phyloP scores from a whole-genome alignment of 1,284 basidiomycete genomes.

The Microbotryum violaceum region DNA sequence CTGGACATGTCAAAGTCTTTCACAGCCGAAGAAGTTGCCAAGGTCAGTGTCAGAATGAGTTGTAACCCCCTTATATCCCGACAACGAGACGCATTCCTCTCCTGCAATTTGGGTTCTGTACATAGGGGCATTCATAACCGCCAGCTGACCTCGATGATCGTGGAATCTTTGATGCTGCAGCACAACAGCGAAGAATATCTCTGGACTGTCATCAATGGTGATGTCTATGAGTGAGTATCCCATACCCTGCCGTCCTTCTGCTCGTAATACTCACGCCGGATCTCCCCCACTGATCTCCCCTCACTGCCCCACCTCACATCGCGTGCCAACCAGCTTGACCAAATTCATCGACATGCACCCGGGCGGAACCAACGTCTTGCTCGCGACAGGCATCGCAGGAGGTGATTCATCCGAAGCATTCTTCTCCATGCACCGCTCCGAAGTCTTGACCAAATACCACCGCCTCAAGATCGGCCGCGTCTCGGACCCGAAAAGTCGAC shows the following conservation, averaged over 20 bases:
- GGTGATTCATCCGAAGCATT: slow-evolving; percentile 26
- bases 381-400: slow-evolving; percentile 21
- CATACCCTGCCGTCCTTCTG: neutral
- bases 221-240: neutral
- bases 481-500: slow-evolving; percentile 10
- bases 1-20: neutral
- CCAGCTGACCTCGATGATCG: no score
- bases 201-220: slow-evolving; percentile 4
- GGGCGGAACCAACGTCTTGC: slow-evolving; percentile 65
- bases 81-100: no score
- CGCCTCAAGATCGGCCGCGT: slow-evolving; percentile 18
- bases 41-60: no score
- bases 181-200: slow-evolving; percentile 4
- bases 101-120: no score
- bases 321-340: slow-evolving; percentile 44
- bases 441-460: slow-evolving; percentile 21
- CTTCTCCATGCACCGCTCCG: slow-evolving; percentile 26
- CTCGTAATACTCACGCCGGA: neutral
- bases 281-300: neutral
- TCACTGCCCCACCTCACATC: neutral
- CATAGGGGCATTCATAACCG: no score
- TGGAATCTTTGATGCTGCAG: no score
- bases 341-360: slow-evolving; percentile 72
- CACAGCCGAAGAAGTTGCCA: slow-evolving; percentile 1
- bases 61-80: no score